Evolutionary conservation across 345 rosid species (phyloP), one percentile per base, ranked within the genome.

Genomic region (Geranium rotundifolium): DNA sequence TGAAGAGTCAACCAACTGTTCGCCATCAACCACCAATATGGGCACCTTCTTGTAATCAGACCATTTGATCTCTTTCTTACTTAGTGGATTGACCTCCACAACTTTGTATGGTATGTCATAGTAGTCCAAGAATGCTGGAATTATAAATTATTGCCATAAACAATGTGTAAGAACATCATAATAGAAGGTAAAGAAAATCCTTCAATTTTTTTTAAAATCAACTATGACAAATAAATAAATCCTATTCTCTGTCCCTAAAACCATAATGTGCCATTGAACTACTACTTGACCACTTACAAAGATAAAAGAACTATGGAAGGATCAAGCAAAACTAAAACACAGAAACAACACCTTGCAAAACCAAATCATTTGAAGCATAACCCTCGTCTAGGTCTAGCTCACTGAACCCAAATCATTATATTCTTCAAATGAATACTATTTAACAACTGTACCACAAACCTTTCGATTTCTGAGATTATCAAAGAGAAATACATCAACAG

Each of bases 11-110:
- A 80, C 84, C 71, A 80, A 72, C 69, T 74, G 75, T 37, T 74
- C 77, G 20, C 84, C 84, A 29, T 80, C 84, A 56, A 77, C 77
- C 62, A 55, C 61, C n/a, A 80, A 63, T 52, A 74, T 77, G 23
- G 84, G 84, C 59, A 80, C 84, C 74, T 80, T 80, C 77, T 70
- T 77, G 63, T 80, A 77, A 60, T 77, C 72, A 12, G 81, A 77
- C 81, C 81, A 80, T 65, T 75, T 80, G 63, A 80, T 74, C 75
- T 80, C 84, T 59, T 77, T 80, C 60, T 77, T 80, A 46, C 69
- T 71, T 16, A 80, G 56, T 46, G 84, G 84, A 69, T 80, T 80
- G 58, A 80, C 84, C 65, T 77, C 84, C 63, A 80, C 79, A 49
- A 80, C 75, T 62, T 77, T 74, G 79, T 80, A 80, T 20, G 84